Percentiles rank a stretch among this genome's conserved stretches.
Conservation (phyloP, 192 early-diverging fungal genomes). For the Podila horticola region DNA sequence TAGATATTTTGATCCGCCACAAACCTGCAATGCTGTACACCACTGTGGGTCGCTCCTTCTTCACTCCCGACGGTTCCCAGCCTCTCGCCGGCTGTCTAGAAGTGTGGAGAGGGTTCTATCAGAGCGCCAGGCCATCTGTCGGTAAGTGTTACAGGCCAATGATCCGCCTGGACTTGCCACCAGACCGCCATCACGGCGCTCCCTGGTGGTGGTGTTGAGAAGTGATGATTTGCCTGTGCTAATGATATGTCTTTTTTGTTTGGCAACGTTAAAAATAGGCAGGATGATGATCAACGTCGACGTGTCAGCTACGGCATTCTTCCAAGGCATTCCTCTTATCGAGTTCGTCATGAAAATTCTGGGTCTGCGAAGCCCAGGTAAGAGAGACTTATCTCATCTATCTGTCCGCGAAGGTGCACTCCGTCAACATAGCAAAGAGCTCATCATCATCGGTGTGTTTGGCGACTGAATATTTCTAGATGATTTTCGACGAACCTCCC, state of each 20-base stretch:
- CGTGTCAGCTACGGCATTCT: constrained; percentile 75
- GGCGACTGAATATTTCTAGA: constrained; percentile 7
- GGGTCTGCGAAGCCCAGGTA: constrained; percentile 51
- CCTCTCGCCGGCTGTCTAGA: constrained; percentile 77
- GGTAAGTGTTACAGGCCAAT: no score
- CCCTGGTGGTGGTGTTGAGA: no score
- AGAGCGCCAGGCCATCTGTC: not conserved
- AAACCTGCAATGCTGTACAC: constrained; percentile 79
- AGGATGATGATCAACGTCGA: constrained; percentile 80
- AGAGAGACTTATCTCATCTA: no score
- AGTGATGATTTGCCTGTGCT: no score
- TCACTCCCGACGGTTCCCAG: constrained; percentile 72
- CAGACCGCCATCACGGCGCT: no score
- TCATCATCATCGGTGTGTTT: no score
- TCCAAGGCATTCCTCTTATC: constrained; percentile 71
- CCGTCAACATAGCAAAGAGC: no score
- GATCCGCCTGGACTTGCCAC: no score
- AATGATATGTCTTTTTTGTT: constrained; percentile 71
- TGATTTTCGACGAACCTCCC: constrained; percentile 55
- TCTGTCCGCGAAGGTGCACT: no score
- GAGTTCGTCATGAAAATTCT: constrained; percentile 78
- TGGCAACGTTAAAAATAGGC: constrained; percentile 27
- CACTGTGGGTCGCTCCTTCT: constrained; percentile 91
- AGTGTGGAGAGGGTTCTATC: constrained; percentile 94
- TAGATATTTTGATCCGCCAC: constrained; percentile 88